Evolutionary conservation across 345 rosid genomes (phyloP).

Genomic region (Citrus medica): DNA sequence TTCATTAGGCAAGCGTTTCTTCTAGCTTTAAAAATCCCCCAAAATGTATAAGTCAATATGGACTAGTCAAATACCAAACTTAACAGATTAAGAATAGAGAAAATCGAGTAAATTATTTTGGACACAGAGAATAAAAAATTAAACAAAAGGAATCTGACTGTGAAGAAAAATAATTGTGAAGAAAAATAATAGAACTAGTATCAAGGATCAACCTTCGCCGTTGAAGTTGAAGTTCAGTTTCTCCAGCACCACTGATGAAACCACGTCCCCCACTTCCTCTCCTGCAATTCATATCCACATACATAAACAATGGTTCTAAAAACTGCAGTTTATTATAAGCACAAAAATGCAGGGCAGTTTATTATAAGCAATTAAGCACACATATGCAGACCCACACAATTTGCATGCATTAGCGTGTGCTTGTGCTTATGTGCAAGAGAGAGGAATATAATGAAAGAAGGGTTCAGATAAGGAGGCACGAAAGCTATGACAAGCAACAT

Average conservation of each 20-base stretch:
- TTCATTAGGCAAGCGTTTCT: background rate
- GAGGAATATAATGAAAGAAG: background rate
- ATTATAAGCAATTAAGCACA: background rate
- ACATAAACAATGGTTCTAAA: background rate
- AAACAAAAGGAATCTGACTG: background rate
- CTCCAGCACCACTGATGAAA: slow-evolving; percentile 95
- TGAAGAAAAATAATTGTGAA: too few species aligned
- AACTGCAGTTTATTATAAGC: background rate
- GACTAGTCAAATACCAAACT: background rate
- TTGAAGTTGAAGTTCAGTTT: slow-evolving; percentile 98
- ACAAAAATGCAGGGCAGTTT: background rate
- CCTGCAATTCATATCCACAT: slow-evolving; percentile 44
- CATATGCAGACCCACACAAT: background rate
- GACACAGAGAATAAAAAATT: background rate
- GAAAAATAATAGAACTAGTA: slow-evolving; percentile 5
- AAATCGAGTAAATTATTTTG: background rate
- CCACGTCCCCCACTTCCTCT: slow-evolving; percentile 95
- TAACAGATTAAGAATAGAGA: slow-evolving; percentile 5
- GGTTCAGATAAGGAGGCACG: background rate
- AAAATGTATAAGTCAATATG: background rate
- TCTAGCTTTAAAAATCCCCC: background rate
- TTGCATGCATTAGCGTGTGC: background rate
- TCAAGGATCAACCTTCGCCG: slow-evolving; percentile 60
- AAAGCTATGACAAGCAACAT: background rate
- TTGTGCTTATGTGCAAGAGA: background rate